Conservation (phyloP, 78 protist genomes). For the Planoprotostelium fungivorum region DNA sequence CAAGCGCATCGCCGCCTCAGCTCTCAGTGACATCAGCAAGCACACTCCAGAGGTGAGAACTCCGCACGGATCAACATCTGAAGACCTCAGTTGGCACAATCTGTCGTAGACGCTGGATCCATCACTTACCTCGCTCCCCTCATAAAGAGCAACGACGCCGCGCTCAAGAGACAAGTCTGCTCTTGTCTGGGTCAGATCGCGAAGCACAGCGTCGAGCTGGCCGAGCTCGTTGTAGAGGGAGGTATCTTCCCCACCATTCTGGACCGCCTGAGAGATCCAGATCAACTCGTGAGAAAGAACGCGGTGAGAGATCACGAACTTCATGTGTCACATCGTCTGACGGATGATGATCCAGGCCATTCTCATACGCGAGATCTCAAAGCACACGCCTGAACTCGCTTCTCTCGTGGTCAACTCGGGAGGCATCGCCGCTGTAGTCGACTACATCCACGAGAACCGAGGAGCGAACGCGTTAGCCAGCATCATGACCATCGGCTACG, state of each 20-base stretch:
- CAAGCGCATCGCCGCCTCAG: conserved; percentile 81
- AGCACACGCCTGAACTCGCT: conserved; percentile 87
- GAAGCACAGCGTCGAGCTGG: conserved; percentile 89
- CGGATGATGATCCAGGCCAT: conserved; percentile 45
- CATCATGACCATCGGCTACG: conserved; percentile 90
- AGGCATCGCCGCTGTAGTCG: conserved; percentile 85
- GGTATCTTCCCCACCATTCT: conserved; percentile 85
- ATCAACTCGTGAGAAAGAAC: conserved; percentile 77
- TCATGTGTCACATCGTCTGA: not conserved
- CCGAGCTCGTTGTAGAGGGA: conserved; percentile 87
- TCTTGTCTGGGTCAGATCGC: conserved; percentile 80
- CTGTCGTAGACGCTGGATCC: conserved; percentile 82
- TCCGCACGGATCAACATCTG: not conserved
- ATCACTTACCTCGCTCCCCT: conserved; percentile 80
- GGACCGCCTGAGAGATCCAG: conserved; percentile 78
- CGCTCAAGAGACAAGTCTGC: conserved; percentile 85
- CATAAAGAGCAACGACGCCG: conserved; percentile 63
- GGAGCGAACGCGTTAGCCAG: conserved; percentile 81
- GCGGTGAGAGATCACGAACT: conserved; percentile 23
- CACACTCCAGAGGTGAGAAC: conserved; percentile 80
- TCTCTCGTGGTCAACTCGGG: conserved; percentile 82
- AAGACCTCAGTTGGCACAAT: conserved; percentile 52
- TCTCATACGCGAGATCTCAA: conserved; percentile 82
- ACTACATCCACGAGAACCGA: conserved; percentile 65
- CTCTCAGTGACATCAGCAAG: conserved; percentile 82